A percentile compares a stretch with the other conserved stretches of the same genome.
phyloP scores from a whole-genome alignment of 768 basidiomycete genomes.

The Macrolepiota dolichaula region DNA sequence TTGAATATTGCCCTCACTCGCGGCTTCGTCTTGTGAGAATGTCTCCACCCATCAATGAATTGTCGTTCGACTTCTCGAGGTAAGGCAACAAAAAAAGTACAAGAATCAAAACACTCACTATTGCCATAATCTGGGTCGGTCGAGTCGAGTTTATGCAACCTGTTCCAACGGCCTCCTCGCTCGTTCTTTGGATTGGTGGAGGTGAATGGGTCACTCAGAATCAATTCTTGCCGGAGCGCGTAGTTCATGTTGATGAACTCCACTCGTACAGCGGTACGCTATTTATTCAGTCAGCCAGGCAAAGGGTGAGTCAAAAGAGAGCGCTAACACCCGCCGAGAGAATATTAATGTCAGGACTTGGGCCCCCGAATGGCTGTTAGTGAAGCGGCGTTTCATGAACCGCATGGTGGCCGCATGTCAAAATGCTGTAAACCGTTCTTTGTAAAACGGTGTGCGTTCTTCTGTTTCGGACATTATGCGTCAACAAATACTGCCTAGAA shows the following conservation, averaged over 20 bases:
- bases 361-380: background rate
- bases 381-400: background rate
- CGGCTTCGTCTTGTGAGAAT: slow-evolving; percentile 49
- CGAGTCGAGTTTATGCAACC: slow-evolving; percentile 24
- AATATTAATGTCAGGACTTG: background rate
- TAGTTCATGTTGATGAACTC: background rate
- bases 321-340: background rate
- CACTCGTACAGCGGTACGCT: background rate
- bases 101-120: slow-evolving; percentile 28
- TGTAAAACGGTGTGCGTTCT: background rate
- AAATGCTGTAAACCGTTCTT: background rate
- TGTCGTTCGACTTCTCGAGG: slow-evolving; percentile 39
- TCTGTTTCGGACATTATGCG: background rate
- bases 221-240: slow-evolving; percentile 12
- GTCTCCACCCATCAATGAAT: slow-evolving; percentile 54
- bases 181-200: slow-evolving; percentile 42
- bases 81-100: background rate
- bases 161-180: slow-evolving; percentile 31
- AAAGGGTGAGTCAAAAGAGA: background rate
- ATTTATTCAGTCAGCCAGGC: background rate
- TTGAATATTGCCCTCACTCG: slow-evolving; percentile 48
- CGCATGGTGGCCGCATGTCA: background rate
- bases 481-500: background rate
- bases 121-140: slow-evolving; percentile 32
- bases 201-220: slow-evolving; percentile 37